phyloP scores from a whole-genome alignment of 441 rosid species.

The Brassica hybrid region DNA sequence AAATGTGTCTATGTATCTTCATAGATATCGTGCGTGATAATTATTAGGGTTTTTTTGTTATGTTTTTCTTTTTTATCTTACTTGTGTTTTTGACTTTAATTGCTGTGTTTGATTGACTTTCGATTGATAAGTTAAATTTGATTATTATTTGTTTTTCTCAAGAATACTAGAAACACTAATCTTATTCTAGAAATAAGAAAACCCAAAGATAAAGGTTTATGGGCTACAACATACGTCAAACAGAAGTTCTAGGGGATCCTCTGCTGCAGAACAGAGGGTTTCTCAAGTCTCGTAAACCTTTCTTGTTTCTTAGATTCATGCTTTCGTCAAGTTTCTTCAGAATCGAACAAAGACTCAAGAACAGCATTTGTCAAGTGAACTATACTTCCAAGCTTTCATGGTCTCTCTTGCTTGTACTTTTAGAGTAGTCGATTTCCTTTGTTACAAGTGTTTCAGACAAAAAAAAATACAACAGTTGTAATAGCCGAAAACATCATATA shows the following conservation, averaged over 20 bases:
- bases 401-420: neutral
- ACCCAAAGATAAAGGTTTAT: neutral
- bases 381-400: too few species aligned
- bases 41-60: neutral
- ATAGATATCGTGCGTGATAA: neutral
- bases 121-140: neutral
- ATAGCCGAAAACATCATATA: neutral
- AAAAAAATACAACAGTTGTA: neutral
- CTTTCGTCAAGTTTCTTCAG: too few species aligned
- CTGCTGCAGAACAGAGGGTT: neutral
- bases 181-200: neutral
- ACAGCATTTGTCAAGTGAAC: too few species aligned
- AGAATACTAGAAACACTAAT: neutral
- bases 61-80: neutral
- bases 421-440: neutral
- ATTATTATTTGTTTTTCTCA: too few species aligned
- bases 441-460: neutral
- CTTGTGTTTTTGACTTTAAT: too few species aligned
- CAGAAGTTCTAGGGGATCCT: too few species aligned
- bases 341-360: too few species aligned
- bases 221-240: neutral
- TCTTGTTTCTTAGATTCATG: neutral
- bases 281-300: neutral
- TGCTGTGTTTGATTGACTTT: neutral
- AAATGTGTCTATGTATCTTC: conserved; percentile 3